Base-by-base conservation (phyloP, 2,329 filamentous ascomycete genomes). In the Pseudonectria foliicola region DNA sequence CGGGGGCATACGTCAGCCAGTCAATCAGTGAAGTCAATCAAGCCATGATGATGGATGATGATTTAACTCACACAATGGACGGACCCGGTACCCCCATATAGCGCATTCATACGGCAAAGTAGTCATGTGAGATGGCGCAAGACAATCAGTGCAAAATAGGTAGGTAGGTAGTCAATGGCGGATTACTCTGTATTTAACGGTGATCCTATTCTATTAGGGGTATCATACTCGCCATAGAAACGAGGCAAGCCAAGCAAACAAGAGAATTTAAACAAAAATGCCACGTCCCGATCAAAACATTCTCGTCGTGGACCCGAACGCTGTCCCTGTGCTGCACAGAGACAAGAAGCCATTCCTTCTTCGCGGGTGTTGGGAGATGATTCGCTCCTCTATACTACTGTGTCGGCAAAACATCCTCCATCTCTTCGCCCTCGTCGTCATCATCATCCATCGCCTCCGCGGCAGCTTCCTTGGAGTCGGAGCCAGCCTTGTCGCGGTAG, bases 331-430 rank as follows among this genome's bases (percentile, higher is more conserved):
- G 18, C 18, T 21, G 18, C 18, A 28, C 7, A 13, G 27, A 28
- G 13, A 13, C n/a, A 13, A 28, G 13, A 28, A 13, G 5, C 18
- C 5, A 21, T 21, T 8, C 18, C 8, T 8, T 21, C 18, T 21
- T 21, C 18, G 18, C 18, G 5, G 18, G 18, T 27, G 31, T 34
- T 34, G 16, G 11, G 27, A n/a, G 23, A 16, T 18, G 15, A 18
- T 30, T 40, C 34, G 13, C 18, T n/a, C 29, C 4, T 21, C 18
- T 24, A 12, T 7, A n/a, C 29, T 45, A 52, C 18, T 50, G 39
- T 24, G 46, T 43, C 8, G 52, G 54, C 27, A 73, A 50, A n/a
- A 89, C 82, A 59, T 88, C 85, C 59, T 90, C 85, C 74, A 92
- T 88, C 59, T 87, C 79, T 38, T 82, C 67, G 34, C 80, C 71